Percentiles rank a stretch among this genome's conserved stretches.
phyloP scores from a whole-genome alignment of 1,139 yeast genomes.

The Protomyces inouyei region DNA sequence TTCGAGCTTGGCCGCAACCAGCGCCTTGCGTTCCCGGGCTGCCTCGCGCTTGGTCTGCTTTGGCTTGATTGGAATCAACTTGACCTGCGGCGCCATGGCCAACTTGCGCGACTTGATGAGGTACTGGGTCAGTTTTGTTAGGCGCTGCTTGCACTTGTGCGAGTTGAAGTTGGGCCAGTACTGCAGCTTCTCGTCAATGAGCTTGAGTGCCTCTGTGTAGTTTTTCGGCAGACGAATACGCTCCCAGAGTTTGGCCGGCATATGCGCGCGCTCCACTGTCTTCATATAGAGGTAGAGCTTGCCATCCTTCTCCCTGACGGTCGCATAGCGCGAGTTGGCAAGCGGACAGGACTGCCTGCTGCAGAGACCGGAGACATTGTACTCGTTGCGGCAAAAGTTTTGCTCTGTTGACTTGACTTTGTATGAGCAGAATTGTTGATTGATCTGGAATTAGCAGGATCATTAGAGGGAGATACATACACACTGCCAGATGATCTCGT shows the following conservation, averaged over 20 bases:
- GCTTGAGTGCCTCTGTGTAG: conserved; percentile 78
- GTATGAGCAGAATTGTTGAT: conserved; percentile 84
- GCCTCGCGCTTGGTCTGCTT: conserved; percentile 92
- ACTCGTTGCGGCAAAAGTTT: conserved; percentile 50
- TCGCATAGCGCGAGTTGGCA: conserved; percentile 93
- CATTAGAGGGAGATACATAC: neutral
- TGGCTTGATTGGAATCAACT: conserved; percentile 83
- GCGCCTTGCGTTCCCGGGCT: conserved; percentile 90
- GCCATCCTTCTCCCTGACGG: conserved; percentile 85
- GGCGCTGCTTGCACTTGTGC: conserved; percentile 91
- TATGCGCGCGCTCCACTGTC: conserved; percentile 94
- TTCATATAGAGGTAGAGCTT: conserved; percentile 87
- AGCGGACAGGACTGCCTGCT: conserved; percentile 90
- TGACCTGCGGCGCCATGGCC: conserved; percentile 86
- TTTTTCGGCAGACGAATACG: conserved; percentile 82
- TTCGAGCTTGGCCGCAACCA: conserved; percentile 94
- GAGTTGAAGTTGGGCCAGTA: conserved; percentile 91
- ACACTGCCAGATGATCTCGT: conserved; percentile 82
- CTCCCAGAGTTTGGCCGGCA: conserved; percentile 92
- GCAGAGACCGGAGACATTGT: conserved; percentile 83
- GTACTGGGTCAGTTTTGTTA: conserved; percentile 89
- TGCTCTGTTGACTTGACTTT: conserved; percentile 50
- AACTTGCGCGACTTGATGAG: conserved; percentile 93
- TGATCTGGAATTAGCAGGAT: conserved; percentile 42
- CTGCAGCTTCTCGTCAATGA: conserved; percentile 74